Percentiles rank a stretch among this genome's conserved stretches.
Evolutionary conservation across 768 basidiomycete species (phyloP).

Genomic region (Fomitopsis pulvina): DNA sequence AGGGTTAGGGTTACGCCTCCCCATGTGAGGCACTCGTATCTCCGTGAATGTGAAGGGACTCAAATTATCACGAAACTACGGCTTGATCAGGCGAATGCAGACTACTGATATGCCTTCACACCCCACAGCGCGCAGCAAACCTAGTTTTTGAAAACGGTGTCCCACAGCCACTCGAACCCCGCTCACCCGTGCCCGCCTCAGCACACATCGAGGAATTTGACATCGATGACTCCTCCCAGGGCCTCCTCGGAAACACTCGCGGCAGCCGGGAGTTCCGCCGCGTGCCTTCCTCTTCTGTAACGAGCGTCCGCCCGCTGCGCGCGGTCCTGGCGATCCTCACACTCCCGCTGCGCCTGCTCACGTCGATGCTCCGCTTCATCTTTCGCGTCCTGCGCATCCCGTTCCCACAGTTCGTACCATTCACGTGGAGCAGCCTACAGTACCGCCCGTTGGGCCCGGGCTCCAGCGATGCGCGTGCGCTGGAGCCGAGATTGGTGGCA

Average conservation of each 20-base stretch:
- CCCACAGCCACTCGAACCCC: constrained; percentile 13
- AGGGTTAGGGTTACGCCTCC: not conserved
- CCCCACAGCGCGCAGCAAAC: constrained; percentile 47
- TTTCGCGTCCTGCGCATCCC: constrained; percentile 64
- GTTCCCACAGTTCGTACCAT: constrained; percentile 38
- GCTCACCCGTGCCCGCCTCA: constrained; percentile 8
- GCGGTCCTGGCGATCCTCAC: constrained; percentile 45
- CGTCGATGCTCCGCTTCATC: constrained; percentile 56
- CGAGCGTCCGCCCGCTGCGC: constrained; percentile 23
- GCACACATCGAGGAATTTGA: constrained; percentile 35
- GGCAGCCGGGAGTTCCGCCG: constrained; percentile 18
- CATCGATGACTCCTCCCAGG: constrained; percentile 46
- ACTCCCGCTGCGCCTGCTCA: constrained; percentile 54
- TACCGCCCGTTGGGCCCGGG: constrained; percentile 27
- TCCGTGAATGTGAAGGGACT: too few species aligned
- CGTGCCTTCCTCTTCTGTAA: constrained; percentile 14
- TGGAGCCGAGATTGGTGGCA: constrained; percentile 35
- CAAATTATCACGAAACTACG: too few species aligned
- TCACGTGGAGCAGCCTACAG: constrained; percentile 44
- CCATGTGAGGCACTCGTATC: too few species aligned
- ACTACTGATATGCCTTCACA: not conserved
- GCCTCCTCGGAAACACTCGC: constrained; percentile 11
- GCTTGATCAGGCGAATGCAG: too few species aligned
- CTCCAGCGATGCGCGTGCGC: constrained; percentile 13
- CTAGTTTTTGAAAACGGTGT: constrained; percentile 41